A percentile compares a stretch with the other conserved stretches of the same genome.
Conservation (phyloP, 2,329 filamentous ascomycete genomes). For the Pseudocercospora pini-densiflorae region DNA sequence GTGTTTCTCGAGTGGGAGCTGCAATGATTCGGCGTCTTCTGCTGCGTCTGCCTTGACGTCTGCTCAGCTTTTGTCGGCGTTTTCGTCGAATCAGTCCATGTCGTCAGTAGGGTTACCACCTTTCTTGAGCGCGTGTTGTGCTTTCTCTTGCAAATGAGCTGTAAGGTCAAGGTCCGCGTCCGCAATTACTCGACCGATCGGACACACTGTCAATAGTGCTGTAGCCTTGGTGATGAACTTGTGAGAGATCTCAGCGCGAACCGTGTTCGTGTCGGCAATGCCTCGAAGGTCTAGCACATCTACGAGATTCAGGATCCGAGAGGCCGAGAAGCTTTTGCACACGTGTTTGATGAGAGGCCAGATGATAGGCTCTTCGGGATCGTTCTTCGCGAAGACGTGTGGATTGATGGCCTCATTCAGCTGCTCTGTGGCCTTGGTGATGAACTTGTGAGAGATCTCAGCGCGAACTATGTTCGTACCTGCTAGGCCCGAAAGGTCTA, state of each 20-base stretch:
- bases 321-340: constrained; percentile 25
- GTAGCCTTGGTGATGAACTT: constrained; percentile 31
- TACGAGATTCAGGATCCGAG: constrained; percentile 26
- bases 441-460: constrained; percentile 24
- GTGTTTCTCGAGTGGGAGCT: too few relatives aligned
- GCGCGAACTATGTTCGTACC: constrained; percentile 32
- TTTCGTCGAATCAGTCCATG: too few relatives aligned
- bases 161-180: constrained; percentile 23
- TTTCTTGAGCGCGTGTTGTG: too few relatives aligned
- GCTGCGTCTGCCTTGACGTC: too few relatives aligned
- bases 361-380: constrained; percentile 16
- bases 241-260: constrained; percentile 25
- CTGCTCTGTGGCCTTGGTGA: constrained; percentile 30
- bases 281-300: constrained; percentile 35
- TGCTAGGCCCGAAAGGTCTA: constrained; percentile 34
- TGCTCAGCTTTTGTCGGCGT: too few relatives aligned
- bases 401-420: constrained; percentile 25
- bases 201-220: constrained; percentile 29
- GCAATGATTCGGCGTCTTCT: too few relatives aligned
- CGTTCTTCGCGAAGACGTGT: constrained; percentile 17
- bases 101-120: too few relatives aligned
- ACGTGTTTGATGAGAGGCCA: constrained; percentile 35
- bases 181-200: constrained; percentile 25
- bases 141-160: too few relatives aligned
- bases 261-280: constrained; percentile 31